Conservation (phyloP, 2,329 filamentous ascomycete genomes). For the Colletotrichum graminicola region DNA sequence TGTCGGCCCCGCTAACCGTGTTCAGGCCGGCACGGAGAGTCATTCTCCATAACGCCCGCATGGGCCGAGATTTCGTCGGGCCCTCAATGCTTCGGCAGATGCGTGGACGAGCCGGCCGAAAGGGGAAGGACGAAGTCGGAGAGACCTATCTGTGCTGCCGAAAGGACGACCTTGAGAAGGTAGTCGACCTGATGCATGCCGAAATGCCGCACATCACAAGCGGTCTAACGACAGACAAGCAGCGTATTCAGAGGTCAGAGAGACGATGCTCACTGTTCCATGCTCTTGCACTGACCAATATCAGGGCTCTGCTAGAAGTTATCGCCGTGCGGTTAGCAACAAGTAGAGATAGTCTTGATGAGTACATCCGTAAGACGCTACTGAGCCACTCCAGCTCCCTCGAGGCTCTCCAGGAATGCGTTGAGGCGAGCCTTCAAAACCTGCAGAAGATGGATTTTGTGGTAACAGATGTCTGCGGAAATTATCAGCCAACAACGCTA, state of each 20-base stretch:
- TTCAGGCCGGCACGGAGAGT: slow-evolving; percentile 74
- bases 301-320: slow-evolving; percentile 77
- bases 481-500: slow-evolving; percentile 72
- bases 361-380: slow-evolving; percentile 77
- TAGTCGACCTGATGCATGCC: slow-evolving; percentile 77
- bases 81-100: slow-evolving; percentile 86
- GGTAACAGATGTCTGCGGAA: slow-evolving; percentile 59
- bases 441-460: slow-evolving; percentile 69
- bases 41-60: slow-evolving; percentile 79
- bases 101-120: slow-evolving; percentile 81
- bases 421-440: slow-evolving; percentile 71
- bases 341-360: slow-evolving; percentile 72
- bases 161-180: slow-evolving; percentile 74
- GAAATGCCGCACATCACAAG: slow-evolving; percentile 78
- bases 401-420: slow-evolving; percentile 63
- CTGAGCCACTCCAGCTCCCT: slow-evolving; percentile 69
- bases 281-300: slow-evolving; percentile 16
- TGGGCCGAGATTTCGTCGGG: slow-evolving; percentile 82
- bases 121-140: slow-evolving; percentile 82
- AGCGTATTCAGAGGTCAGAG: slow-evolving; percentile 73
- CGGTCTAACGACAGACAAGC: slow-evolving; percentile 75
- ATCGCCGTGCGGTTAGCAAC: slow-evolving; percentile 77
- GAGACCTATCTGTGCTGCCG: slow-evolving; percentile 84
- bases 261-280: background rate
- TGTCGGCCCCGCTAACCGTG: slow-evolving; percentile 34